Evolutionary conservation across 768 basidiomycete species (phyloP).

Genomic region (Hygrophoropsis aurantiaca): DNA sequence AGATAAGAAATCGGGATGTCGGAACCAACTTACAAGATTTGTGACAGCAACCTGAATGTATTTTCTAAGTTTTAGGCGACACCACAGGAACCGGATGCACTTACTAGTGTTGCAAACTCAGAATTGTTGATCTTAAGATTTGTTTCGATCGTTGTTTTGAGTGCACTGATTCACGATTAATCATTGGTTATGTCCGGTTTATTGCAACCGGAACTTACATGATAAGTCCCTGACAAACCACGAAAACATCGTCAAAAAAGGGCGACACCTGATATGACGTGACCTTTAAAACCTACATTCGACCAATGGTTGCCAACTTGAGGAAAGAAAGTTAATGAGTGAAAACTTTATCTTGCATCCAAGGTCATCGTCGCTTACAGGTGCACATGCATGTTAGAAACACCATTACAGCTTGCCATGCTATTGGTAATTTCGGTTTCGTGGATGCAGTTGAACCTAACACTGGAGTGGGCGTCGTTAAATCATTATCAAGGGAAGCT

Average conservation of each 20-base stretch:
- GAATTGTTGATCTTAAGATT: constrained; percentile 44
- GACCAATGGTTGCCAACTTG: constrained; percentile 45
- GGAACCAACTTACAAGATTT: constrained; percentile 28
- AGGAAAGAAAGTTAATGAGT: not conserved
- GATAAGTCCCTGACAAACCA: constrained; percentile 32
- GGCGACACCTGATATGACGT: not conserved
- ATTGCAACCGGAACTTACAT: constrained; percentile 23
- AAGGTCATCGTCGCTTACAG: constrained; percentile 26
- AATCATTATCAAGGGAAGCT: not conserved
- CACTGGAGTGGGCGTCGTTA: not conserved
- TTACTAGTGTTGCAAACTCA: constrained; percentile 41
- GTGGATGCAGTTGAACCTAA: constrained; percentile 14
- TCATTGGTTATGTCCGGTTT: not conserved
- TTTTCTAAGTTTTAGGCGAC: too few relatives aligned
- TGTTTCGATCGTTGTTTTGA: constrained; percentile 44
- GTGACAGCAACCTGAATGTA: constrained; percentile 32
- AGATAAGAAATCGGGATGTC: not conserved
- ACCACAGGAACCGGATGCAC: not conserved
- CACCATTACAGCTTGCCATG: constrained; percentile 36
- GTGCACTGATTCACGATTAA: constrained; percentile 19
- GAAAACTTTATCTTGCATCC: not conserved
- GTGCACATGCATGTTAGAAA: constrained; percentile 40
- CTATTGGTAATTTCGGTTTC: constrained; percentile 31
- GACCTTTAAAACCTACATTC: constrained; percentile 25
- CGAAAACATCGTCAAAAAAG: not conserved